These are phyloP conservation scores for Trametes coccinea DNA, from an alignment of 768 basidiomycete genomes.

Conservation along the genomic window DNA sequence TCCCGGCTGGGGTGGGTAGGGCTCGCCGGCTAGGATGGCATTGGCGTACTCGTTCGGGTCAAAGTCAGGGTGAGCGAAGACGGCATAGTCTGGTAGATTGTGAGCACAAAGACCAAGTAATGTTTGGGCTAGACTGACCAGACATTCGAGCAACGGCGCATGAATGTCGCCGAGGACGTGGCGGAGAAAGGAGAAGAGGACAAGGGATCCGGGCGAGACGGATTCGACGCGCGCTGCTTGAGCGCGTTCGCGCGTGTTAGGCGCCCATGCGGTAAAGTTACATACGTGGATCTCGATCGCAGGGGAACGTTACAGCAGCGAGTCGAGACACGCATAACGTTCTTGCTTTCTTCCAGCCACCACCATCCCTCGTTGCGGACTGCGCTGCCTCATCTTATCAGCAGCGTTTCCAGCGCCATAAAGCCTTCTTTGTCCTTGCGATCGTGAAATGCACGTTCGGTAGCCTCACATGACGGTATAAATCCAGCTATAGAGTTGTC, in stretches of 20 bases:
- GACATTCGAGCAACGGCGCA: conserved; percentile 23
- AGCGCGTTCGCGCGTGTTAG: conserved; percentile 2
- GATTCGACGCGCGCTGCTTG: neutral
- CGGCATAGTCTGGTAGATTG: conserved; percentile 42
- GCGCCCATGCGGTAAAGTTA: neutral
- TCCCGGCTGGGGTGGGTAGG: conserved; percentile 55
- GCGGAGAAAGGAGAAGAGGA: conserved; percentile 9
- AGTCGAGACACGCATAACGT: neutral
- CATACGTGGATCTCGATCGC: conserved; percentile 9
- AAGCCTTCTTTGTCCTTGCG: neutral
- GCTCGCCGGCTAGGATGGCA: conserved; percentile 80
- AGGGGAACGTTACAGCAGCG: neutral
- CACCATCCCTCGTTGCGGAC: neutral
- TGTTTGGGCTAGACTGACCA: conserved; percentile 17
- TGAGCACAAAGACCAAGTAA: neutral
- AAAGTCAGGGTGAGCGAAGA: conserved; percentile 75
- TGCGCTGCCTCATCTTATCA: neutral
- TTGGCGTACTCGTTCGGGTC: conserved; percentile 91
- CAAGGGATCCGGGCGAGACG: neutral
- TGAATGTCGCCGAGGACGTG: neutral
- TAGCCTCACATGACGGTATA: neutral
- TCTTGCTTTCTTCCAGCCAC: conserved; percentile 5
- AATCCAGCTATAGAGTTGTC: neutral
- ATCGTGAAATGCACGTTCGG: no score
- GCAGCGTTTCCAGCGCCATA: no score